A percentile compares a stretch with the other conserved stretches of the same genome.
These are phyloP conservation scores for Melastoma malabathricum DNA, from an alignment of 345 rosid species.

Conservation along the genomic window DNA sequence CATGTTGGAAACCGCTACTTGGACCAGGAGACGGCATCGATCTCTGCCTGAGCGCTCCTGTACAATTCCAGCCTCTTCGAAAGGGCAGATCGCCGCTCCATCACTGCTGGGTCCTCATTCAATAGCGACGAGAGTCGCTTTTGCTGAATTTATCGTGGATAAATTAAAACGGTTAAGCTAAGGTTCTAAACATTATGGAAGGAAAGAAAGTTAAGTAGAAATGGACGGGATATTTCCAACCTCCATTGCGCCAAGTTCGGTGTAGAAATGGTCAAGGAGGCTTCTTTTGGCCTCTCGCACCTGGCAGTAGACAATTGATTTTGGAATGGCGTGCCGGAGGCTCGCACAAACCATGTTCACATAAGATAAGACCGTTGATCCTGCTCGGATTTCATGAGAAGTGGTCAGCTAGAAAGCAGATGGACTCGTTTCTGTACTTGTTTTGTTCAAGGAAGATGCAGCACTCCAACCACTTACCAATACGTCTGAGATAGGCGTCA, in stretches of 20 bases:
- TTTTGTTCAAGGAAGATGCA: neutral
- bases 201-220: neutral
- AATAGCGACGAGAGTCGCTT: constrained; percentile 64
- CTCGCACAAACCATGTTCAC: constrained; percentile 87
- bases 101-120: constrained; percentile 94
- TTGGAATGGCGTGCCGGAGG: constrained; percentile 85
- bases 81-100: constrained; percentile 83
- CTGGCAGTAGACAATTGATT: constrained; percentile 90
- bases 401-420: neutral
- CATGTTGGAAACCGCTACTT: constrained; percentile 21
- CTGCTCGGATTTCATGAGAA: constrained; percentile 21
- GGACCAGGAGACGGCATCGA: constrained; percentile 92
- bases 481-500: constrained; percentile 78
- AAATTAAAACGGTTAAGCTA: neutral
- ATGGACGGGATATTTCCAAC: constrained; percentile 13
- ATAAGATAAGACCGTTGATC: constrained; percentile 78
- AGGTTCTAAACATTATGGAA: neutral
- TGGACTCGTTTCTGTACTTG: neutral
- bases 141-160: constrained; percentile 33
- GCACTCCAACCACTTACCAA: constrained; percentile 36
- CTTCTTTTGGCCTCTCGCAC: constrained; percentile 96
- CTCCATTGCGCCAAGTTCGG: constrained; percentile 86
- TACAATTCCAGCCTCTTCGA: constrained; percentile 86
- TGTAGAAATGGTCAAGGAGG: constrained; percentile 86
- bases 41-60: constrained; percentile 83